Conservation (phyloP, 73 alveolate species). For the Uronychia binucleata region DNA sequence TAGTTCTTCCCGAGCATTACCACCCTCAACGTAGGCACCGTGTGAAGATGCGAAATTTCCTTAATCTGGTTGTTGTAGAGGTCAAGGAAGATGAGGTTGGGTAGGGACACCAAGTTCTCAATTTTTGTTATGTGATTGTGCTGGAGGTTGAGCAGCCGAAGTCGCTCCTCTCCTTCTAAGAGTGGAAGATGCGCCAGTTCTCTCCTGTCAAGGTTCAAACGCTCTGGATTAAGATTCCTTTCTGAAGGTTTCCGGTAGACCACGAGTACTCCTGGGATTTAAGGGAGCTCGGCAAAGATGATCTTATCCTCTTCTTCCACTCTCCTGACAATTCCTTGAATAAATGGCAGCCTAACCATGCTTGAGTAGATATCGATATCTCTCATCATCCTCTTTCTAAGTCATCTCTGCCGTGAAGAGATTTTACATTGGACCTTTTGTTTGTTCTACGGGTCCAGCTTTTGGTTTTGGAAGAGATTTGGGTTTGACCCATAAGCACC, state of each 20-base stretch:
- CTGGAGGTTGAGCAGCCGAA: constrained; percentile 80
- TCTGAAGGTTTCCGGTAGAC: constrained; percentile 92
- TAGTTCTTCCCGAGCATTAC: constrained; percentile 88
- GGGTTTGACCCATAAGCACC: too few species aligned
- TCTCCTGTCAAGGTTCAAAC: constrained; percentile 85
- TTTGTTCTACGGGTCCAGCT: too few species aligned
- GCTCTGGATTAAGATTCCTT: constrained; percentile 84
- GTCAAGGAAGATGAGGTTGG: constrained; percentile 88
- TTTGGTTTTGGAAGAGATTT: too few species aligned
- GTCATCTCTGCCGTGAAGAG: background rate
- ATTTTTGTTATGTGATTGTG: constrained; percentile 85
- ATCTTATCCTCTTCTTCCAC: constrained; percentile 92
- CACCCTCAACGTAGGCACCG: constrained; percentile 87
- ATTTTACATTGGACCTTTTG: background rate
- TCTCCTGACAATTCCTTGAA: constrained; percentile 64
- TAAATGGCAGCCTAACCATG: constrained; percentile 57
- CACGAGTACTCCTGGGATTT: constrained; percentile 92
- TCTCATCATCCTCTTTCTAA: constrained; percentile 79
- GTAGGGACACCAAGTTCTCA: constrained; percentile 89
- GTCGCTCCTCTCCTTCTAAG: constrained; percentile 96
- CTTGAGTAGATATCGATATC: constrained; percentile 86
- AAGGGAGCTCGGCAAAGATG: constrained; percentile 88
- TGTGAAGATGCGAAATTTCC: constrained; percentile 86
- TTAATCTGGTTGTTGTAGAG: constrained; percentile 82
- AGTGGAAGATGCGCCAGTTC: constrained; percentile 94